Percentiles rank a stretch among this genome's conserved stretches.
These are phyloP conservation scores for Dactylellina sp. DNA, from an alignment of 2,329 filamentous ascomycete genomes.

Conservation along the genomic window DNA sequence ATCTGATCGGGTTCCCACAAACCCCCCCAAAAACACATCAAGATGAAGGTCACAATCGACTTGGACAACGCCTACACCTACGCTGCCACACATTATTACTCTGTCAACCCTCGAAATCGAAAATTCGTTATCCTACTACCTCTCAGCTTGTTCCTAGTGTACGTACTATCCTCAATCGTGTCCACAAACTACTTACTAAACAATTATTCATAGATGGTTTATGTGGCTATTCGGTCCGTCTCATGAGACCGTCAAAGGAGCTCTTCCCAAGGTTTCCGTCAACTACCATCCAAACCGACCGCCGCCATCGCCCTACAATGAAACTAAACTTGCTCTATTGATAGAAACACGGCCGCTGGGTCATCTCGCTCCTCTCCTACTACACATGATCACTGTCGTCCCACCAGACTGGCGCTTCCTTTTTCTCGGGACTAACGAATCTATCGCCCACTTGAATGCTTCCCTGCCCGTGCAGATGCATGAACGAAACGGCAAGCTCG, in stretches of 20 bases:
- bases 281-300: constrained; percentile 53
- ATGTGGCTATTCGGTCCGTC: constrained; percentile 52
- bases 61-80: constrained; percentile 34
- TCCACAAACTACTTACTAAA: neutral
- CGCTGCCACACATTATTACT: constrained; percentile 47
- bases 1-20: no score
- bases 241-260: constrained; percentile 38
- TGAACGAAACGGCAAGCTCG: constrained; percentile 60
- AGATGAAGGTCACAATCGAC: constrained; percentile 46
- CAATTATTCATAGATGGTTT: constrained; percentile 32
- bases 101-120: constrained; percentile 48
- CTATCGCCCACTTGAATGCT: constrained; percentile 34
- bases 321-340: constrained; percentile 70
- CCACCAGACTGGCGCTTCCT: constrained; percentile 71
- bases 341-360: constrained; percentile 69
- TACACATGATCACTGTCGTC: constrained; percentile 71
- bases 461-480: constrained; percentile 58
- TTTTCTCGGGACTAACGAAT: constrained; percentile 44
- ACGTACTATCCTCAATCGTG: constrained; percentile 3
- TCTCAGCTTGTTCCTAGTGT: constrained; percentile 41
- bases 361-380: constrained; percentile 68
- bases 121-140: constrained; percentile 51
- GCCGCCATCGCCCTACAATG: constrained; percentile 65
- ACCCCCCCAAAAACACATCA: no score
- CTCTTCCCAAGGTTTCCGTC: constrained; percentile 46